Percentiles rank a stretch among this genome's conserved stretches.
These are phyloP conservation scores for Furcasterigmium furcatum DNA, from an alignment of 2,329 filamentous ascomycete species.

Conservation along the genomic window DNA sequence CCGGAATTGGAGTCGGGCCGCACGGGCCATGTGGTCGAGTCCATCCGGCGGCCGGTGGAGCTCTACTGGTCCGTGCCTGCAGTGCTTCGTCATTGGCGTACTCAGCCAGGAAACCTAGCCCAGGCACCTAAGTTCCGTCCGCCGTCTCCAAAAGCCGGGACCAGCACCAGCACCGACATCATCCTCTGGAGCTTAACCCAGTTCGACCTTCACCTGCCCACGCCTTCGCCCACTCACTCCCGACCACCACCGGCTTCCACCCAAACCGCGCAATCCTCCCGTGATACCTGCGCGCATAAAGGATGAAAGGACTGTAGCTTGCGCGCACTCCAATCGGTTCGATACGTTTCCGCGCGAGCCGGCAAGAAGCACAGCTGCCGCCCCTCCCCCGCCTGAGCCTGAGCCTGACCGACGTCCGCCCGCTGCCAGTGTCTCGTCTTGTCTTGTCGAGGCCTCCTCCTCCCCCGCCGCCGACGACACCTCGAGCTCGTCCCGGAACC, in stretches of 20 bases:
- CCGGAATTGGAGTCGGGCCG: too few relatives aligned
- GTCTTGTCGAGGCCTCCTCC: too few relatives aligned
- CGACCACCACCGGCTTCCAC: neutral
- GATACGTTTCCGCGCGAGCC: neutral
- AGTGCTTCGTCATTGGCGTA: constrained; percentile 2
- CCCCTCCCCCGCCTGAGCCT: neutral
- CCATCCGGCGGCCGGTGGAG: too few relatives aligned
- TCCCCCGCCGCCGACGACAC: too few relatives aligned
- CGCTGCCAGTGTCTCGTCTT: too few relatives aligned
- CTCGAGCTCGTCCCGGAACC: too few relatives aligned
- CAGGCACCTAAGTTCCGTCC: neutral
- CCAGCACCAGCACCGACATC: constrained; percentile 4
- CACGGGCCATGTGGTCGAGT: too few relatives aligned
- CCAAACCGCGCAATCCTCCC: neutral
- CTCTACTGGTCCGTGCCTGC: neutral
- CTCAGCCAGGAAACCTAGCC: neutral
- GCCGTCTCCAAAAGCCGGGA: neutral
- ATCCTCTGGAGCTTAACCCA: constrained; percentile 3
- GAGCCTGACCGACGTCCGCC: neutral
- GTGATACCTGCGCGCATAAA: neutral
- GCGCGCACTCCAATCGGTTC: neutral
- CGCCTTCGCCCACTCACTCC: neutral
- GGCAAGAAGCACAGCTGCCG: neutral
- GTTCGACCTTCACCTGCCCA: neutral
- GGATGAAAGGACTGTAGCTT: constrained; percentile 1